These are phyloP conservation scores for Mycosphaerella sp. DNA, from an alignment of 2,329 filamentous ascomycete species.

Conservation along the genomic window DNA sequence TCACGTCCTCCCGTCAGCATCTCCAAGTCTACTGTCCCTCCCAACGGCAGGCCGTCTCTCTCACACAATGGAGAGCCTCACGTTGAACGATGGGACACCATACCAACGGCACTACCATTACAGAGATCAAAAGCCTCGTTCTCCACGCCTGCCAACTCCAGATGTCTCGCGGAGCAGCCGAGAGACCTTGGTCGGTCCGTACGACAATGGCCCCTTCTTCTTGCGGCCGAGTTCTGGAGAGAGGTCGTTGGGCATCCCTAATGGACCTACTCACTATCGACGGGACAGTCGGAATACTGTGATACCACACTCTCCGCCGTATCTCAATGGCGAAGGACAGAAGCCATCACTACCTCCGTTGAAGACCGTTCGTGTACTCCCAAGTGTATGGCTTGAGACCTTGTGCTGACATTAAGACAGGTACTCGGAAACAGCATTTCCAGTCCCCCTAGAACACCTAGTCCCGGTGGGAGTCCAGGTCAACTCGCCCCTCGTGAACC, in stretches of 20 bases:
- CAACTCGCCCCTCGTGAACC: constrained; percentile 31
- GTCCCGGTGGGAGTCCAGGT: constrained; percentile 18
- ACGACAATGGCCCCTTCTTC: constrained; percentile 9
- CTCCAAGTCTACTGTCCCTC: background rate
- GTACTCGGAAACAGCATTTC: constrained; percentile 28
- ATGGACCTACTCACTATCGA: constrained; percentile 13
- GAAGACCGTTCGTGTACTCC: constrained; percentile 26
- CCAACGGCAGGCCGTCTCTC: constrained; percentile 5
- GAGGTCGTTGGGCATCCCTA: constrained; percentile 8
- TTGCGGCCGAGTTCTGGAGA: constrained; percentile 1
- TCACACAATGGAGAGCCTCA: constrained; percentile 20
- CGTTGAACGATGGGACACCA: constrained; percentile 17
- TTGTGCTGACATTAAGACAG: constrained; percentile 13
- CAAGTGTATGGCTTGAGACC: background rate
- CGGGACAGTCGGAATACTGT: constrained; percentile 21
- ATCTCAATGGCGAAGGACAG: constrained; percentile 22
- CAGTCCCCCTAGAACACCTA: constrained; percentile 30
- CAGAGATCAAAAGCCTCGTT: constrained; percentile 24
- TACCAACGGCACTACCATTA: constrained; percentile 15
- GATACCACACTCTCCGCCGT: constrained; percentile 29
- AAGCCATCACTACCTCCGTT: constrained; percentile 32
- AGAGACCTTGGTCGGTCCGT: constrained; percentile 23
- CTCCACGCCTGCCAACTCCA: constrained; percentile 28
- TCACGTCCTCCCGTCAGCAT: background rate
- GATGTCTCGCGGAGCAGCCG: constrained; percentile 29